Evolutionary conservation across 2,329 filamentous ascomycete genomes (phyloP), one percentile per base, ranked within the genome.

Genomic region (Stemphylium beticola): DNA sequence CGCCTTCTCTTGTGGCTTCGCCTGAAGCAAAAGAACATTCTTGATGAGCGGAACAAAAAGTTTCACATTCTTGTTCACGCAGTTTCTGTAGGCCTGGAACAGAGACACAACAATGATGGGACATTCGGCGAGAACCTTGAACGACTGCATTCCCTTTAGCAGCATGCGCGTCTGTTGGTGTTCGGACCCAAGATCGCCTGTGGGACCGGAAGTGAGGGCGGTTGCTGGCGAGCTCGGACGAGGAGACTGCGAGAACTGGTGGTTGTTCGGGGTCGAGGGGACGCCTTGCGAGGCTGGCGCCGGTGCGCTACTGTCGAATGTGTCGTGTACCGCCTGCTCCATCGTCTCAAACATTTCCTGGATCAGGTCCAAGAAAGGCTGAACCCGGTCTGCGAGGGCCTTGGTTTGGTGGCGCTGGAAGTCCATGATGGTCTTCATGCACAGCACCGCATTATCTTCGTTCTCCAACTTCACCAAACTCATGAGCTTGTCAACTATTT

Each of bases 21-120:
- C 95, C 77, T 99, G 92, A 8, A 96, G 83, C 59, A 91, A 82
- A 29, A 99, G 79, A 26, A 96, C 93, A 38, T 87, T 87, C 79
- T 97, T 97, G 72, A 99, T 99, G 18, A 96, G 82, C 3, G 95
- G 93, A 5, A 98, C 91, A 68, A 99, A 98, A 9, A 88, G 84
- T 77, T 91, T 92, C 45, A 99, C 93, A 68, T 97, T 97, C 51
- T 88, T 84, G 33, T 86, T 82, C 2, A 96, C 93, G 4, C 89
- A 89, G 41, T 78, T 81, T 43, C 93, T 87, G 68, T 99, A 95
- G 4, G 93, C 90, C 77, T 99, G 95, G 74, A 99, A 98, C 62
- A 99, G 91, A 4, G 93, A 98, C 1, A 99, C 95, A 3, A 99
- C 95, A 36, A 99, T 98, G 47, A 99, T 99, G 0, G 95, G 95